Conservation (phyloP, 2,329 filamentous ascomycete species). For the Alternaria solani region DNA sequence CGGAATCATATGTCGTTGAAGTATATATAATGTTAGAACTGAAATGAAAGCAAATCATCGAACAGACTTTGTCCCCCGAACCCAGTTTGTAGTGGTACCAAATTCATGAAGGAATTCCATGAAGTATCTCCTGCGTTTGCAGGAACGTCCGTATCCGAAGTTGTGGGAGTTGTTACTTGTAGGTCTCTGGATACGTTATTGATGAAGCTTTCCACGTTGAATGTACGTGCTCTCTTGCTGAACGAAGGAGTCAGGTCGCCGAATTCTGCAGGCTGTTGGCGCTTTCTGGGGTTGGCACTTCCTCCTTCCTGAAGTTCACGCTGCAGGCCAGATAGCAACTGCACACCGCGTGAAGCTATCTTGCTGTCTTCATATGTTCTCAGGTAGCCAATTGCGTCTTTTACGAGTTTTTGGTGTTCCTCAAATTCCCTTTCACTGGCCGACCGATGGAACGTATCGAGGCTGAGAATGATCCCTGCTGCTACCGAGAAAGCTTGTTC, state of each 20-base stretch:
- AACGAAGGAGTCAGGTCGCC: background rate
- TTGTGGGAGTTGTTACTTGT: conserved; percentile 6
- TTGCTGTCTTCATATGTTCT: conserved; percentile 18
- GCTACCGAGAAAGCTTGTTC: conserved; percentile 54
- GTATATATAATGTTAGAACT: conserved; percentile 17
- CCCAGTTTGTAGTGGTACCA: conserved; percentile 17
- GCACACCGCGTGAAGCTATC: conserved; percentile 25
- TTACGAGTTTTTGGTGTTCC: conserved; percentile 16
- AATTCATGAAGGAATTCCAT: conserved; percentile 12
- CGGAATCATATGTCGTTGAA: conserved; percentile 38
- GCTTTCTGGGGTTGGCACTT: conserved; percentile 6
- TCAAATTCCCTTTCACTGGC: conserved; percentile 17
- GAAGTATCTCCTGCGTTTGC: conserved; percentile 3
- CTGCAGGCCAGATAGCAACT: conserved; percentile 17
- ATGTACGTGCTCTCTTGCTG: conserved; percentile 12
- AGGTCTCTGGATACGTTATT: conserved; percentile 18
- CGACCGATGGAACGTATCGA: conserved; percentile 50
- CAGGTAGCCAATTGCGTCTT: conserved; percentile 18
- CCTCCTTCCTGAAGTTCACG: conserved; percentile 15
- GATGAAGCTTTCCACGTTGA: conserved; percentile 17
- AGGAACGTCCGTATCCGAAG: background rate
- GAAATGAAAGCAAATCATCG: conserved; percentile 18
- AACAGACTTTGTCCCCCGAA: conserved; percentile 22
- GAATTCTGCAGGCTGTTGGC: conserved; percentile 2
- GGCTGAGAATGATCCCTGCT: conserved; percentile 50